Conservation (phyloP, 2,329 filamentous ascomycete genomes). For the Aspergillus sp. region DNA sequence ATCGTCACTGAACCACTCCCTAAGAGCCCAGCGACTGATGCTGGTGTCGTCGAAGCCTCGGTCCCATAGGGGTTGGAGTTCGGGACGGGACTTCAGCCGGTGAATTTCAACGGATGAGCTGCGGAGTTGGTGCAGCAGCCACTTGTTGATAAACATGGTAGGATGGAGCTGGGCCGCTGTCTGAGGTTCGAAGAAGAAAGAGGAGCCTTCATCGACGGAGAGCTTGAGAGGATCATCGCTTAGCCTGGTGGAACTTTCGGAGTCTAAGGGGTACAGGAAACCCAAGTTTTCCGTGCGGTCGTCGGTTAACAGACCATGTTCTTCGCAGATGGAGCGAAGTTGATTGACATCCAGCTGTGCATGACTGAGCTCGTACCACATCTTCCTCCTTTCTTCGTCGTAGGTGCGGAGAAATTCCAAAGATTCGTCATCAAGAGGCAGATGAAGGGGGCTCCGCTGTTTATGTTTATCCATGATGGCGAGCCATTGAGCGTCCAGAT, state of each 20-base stretch:
- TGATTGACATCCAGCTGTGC: slow-evolving; percentile 17
- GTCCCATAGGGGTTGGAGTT: slow-evolving; percentile 15
- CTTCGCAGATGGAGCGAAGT: slow-evolving; percentile 20
- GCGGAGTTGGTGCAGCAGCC: slow-evolving; percentile 32
- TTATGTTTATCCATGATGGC: slow-evolving; percentile 15
- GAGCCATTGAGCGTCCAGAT: slow-evolving; percentile 21
- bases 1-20: slow-evolving; percentile 24
- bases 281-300: neutral
- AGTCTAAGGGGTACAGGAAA: slow-evolving; percentile 2
- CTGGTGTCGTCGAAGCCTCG: slow-evolving; percentile 18
- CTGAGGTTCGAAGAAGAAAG: slow-evolving; percentile 20
- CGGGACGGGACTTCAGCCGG: slow-evolving; percentile 23
- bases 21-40: slow-evolving; percentile 24
- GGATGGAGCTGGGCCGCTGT: neutral
- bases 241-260: slow-evolving; percentile 1
- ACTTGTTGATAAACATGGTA: slow-evolving; percentile 27
- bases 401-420: slow-evolving; percentile 25
- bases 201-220: slow-evolving; percentile 15
- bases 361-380: slow-evolving; percentile 22
- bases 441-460: slow-evolving; percentile 8
- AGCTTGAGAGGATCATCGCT: slow-evolving; percentile 20
- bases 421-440: slow-evolving; percentile 22
- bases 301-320: slow-evolving; percentile 13
- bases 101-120: slow-evolving; percentile 28
- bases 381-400: slow-evolving; percentile 17